Evolutionary conservation across 345 rosid genomes (phyloP), one percentile per base, ranked within the genome.

Genomic region (Bruguiera sexangula): DNA sequence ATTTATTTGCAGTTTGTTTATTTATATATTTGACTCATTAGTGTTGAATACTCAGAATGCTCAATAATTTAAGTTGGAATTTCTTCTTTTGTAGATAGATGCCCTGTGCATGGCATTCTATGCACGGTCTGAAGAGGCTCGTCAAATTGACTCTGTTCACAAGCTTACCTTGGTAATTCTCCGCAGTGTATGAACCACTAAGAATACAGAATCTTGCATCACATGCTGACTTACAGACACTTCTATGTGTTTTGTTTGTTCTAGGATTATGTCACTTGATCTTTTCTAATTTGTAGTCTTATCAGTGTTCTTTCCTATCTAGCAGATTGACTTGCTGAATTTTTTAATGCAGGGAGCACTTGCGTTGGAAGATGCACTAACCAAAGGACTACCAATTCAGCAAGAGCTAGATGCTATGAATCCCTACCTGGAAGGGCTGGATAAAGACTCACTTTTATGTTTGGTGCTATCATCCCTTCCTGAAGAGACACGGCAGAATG

Each of bases 81-180:
- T 60, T n/a, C 56, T 71, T 39, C 26, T 69, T 80, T 63, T 74
- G 73, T 70, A 95, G 98, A 88, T 95, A 81, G 84, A 88, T 70
- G 96, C 96, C 37, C 76, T 95, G 75, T 83, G 91, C 79, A 85
- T 90, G 96, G 97, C 99, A 70, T 95, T 95, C 82, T 92, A 86
- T 79, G 99, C 96, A 2, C 87, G 92, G 70, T 92, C 96, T 65
- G 96, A 92, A 82, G 98, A 89, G 81, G 90, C 96, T 63, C 92
- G 91, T 48, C 87, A 86, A 78, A 90, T 86, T 79, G 90, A 92
- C 83, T 92, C 92, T 72, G 89, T 86, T 83, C 96, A 92, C 84
- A 95, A 87, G 89, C 96, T 95, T 73, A 92, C 97, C 66, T 75
- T 88, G 91, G 99, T 95, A 83, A 81, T 62, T 71, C 39, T 29